Conservation (phyloP, 306 rosid species). For the Rosa chinensis region DNA sequence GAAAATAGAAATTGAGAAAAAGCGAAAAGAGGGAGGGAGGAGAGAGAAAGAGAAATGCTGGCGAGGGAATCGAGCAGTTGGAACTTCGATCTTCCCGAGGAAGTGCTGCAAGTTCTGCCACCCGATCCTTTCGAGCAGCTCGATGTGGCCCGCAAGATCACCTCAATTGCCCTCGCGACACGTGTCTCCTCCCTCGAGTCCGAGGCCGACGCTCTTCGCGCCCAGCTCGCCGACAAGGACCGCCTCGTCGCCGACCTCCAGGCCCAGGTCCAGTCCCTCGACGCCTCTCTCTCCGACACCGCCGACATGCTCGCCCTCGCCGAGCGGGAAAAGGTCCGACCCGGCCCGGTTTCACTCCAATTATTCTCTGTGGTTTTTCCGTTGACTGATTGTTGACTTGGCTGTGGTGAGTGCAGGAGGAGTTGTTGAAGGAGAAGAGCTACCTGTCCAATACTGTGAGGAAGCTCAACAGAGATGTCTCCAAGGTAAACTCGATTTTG, state of each 20-base stretch:
- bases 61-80: conserved; percentile 53
- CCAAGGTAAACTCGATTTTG: conserved; percentile 49
- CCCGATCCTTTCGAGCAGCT: conserved; percentile 91
- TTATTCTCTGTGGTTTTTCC: not conserved
- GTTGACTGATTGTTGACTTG: not conserved
- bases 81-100: conserved; percentile 65
- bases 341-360: not conserved
- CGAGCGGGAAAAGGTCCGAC: conserved; percentile 57
- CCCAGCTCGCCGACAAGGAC: conserved; percentile 59
- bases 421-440: conserved; percentile 61
- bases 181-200: conserved; percentile 71
- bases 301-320: conserved; percentile 56
- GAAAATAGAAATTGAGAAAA: not conserved
- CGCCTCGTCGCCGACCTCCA: conserved; percentile 56
- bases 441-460: conserved; percentile 59
- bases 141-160: conserved; percentile 93
- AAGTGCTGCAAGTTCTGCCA: conserved; percentile 59
- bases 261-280: conserved; percentile 54
- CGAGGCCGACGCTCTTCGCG: conserved; percentile 47
- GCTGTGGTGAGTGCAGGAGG: conserved; percentile 44
- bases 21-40: no score
- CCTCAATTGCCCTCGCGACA: conserved; percentile 75
- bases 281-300: conserved; percentile 52
- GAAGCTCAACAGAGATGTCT: conserved; percentile 86
- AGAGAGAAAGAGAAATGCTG: conserved; percentile 24